Evolutionary conservation across 2,329 filamentous ascomycete species (phyloP), one percentile per base, ranked within the genome.

Genomic region (Aspergillus phoenicis): DNA sequence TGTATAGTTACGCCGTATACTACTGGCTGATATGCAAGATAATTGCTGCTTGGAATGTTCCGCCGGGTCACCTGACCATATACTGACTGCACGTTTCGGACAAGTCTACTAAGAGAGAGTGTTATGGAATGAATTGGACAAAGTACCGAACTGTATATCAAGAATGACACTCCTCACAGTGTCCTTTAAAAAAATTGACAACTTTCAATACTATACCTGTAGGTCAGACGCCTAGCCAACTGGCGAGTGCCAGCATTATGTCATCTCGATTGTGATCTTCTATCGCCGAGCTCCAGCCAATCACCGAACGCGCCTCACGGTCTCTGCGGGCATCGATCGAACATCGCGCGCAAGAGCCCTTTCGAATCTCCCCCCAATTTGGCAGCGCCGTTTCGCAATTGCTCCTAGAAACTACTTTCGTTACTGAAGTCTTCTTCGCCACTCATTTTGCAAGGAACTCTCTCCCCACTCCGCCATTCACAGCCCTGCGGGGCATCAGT

Each of bases 401-500:
- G 15, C 6, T n/a, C 28, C n/a, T 13, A 13, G 52, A 30, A 33
- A 43, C 33, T 58, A 49, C 52, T 13, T 43, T 38, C 26, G 8
- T 36, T 15, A n/a, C 24, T 45, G 11, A 48, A n/a, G n/a, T 8
- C 22, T 5, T 11, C 15, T 22, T 17, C 43, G 15, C 17, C 26
- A n/a, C 17, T 52, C 24, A 28, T 13, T 2, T 22, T 24, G 24
- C 24, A 43, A 30, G 30, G 38, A 36, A 36, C 5, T 3, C n/a
- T 20, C 2, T 26, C 33, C 43, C 30, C 24, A 47, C 57, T 17
- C 22, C 53, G 30, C 64, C 58, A 28, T 64, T 57, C 41, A 59
- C 60, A 53, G 66, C 66, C 65, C 68, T 60, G 63, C 61, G 67
- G 68, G 68, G 68, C 63, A 62, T 68, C 57, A 49, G 64, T 62